Evolutionary conservation across 2,329 filamentous ascomycete species (phyloP), one percentile per base, ranked within the genome.

Genomic region (Cytospora schulzeri): DNA sequence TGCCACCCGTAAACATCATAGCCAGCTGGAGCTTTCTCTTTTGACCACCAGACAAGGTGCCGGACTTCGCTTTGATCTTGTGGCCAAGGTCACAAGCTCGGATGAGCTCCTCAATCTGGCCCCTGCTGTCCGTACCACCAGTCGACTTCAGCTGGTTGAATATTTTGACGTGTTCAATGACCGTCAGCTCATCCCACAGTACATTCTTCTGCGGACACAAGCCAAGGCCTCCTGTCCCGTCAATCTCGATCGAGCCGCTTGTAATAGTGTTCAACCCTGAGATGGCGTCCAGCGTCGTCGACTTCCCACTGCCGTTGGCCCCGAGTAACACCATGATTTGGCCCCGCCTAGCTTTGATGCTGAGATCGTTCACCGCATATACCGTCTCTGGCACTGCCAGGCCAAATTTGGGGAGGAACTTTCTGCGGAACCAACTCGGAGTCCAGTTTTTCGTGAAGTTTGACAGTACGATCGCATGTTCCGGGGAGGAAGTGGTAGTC

Each of bases 141-240:
- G 62, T 31, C 29, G 65, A 52, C 73, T 97, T 97, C 57, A 97
- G 81, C 54, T 83, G 82, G 74, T 95, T 94, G 79, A 97, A 97
- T 57, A 96, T 91, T 12, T 79, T 78, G 19, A 97, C 87, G 71
- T 97, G 93, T 75, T 97, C 92, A 71, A 88, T 86, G 0, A 96
- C 92, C 0, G 91, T 96, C 62, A 97, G 78, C 64, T 93, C 89
- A 70, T 94, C 90, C 93, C 93, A 97, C 35, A 97, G 83, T 7
- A 97, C 93, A 70, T 97, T 97, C 80, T 94, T 93, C 74, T 97
- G 93, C 0, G 93, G 93, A 63, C 92, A 94, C 51, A 96, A 88
- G 17, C 93, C 93, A 24, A 97, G 83, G 0, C 91, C 92, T 12
- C 91, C 91, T 12, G 87, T 88, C 0, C 88, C 89, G 68, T 93